Evolutionary conservation across 352 stramenopile species (phyloP).

Genomic region (Pythium pyrilobum): DNA sequence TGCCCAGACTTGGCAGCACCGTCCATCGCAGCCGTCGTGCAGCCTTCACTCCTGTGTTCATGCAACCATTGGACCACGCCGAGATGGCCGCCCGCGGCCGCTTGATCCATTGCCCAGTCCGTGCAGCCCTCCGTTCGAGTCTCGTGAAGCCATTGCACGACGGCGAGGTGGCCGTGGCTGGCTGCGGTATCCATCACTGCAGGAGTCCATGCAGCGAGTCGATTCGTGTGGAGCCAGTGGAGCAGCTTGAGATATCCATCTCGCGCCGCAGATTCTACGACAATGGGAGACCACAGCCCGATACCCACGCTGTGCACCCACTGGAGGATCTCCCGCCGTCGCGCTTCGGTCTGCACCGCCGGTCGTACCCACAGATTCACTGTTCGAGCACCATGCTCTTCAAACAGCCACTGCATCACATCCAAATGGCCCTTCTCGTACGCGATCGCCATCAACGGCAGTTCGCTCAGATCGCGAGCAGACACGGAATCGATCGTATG

Average conservation of each 20-base stretch:
- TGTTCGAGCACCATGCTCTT: too few relatives aligned
- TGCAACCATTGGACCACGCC: conserved; percentile 14
- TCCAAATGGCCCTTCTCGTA: too few relatives aligned
- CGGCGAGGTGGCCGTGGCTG: not conserved
- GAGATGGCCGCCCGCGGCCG: conserved; percentile 5
- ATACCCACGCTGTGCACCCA: conserved; percentile 2
- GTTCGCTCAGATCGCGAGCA: too few relatives aligned
- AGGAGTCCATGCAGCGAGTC: not conserved
- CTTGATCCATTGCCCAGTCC: not conserved
- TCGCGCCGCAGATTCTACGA: not conserved
- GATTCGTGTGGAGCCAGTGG: conserved; percentile 3
- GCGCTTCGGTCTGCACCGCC: not conserved
- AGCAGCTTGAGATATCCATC: conserved; percentile 11
- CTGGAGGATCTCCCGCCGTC: not conserved
- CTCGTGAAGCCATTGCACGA: conserved; percentile 2
- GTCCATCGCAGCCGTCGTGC: too few relatives aligned
- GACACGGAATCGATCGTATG: too few relatives aligned
- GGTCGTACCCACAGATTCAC: too few relatives aligned
- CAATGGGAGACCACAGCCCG: not conserved
- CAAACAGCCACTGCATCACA: too few relatives aligned
- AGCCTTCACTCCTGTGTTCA: not conserved
- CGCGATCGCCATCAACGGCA: too few relatives aligned
- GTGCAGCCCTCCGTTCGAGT: not conserved
- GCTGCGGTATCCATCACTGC: conserved; percentile 4
- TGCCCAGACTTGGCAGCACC: not conserved